Evolutionary conservation across 1,139 yeast genomes (phyloP), one percentile per base, ranked within the genome.

Genomic region (Sugiyamaella paludigena): DNA sequence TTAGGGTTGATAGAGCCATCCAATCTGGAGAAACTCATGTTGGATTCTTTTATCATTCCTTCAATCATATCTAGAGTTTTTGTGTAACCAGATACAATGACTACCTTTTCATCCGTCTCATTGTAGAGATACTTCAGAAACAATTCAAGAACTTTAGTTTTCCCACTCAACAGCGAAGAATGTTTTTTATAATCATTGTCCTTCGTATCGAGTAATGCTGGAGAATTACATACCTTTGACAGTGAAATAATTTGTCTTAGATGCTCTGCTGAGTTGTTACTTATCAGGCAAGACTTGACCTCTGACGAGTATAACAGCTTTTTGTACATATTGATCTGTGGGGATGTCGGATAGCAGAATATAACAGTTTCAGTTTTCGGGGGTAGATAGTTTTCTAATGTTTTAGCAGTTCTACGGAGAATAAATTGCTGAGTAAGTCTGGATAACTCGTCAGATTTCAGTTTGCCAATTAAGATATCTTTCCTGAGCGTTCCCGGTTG

Each of bases 51-150:
- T 41, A 89, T 64, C 10, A 85, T 62, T 7, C 69, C 67, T 61
- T 87, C 88, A 27, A 92, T 69, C 4, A 92, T 67, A 63, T 92
- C 96, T 43, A 92, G 72, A 0, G 96, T 89, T 61, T 87, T 85
- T 0, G 98, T 92, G 53, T 83, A 92, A 53, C 92, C 91, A 0
- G 98, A 91, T 2, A 91, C 87, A 30, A 92, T 69, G 0, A 92
- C 96, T 2, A 86, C 80, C 63, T 91, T 92, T 61, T 92, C 95
- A 11, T 76, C 71, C 1, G 75, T 67, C 1, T 59, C 58, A 5
- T 57, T 55, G 26, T 69, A 49, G 4, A 73, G 44, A 19, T 51
- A 50, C 1, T 50, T 43, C 29, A 74, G 47, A 30, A 74, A 54
- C 4, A 53, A 47, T n/a, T 58, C 58, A 12, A 73, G 57, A 7